phyloP scores from a whole-genome alignment of 2,329 filamentous ascomycete species.

The Penicillium sp. region DNA sequence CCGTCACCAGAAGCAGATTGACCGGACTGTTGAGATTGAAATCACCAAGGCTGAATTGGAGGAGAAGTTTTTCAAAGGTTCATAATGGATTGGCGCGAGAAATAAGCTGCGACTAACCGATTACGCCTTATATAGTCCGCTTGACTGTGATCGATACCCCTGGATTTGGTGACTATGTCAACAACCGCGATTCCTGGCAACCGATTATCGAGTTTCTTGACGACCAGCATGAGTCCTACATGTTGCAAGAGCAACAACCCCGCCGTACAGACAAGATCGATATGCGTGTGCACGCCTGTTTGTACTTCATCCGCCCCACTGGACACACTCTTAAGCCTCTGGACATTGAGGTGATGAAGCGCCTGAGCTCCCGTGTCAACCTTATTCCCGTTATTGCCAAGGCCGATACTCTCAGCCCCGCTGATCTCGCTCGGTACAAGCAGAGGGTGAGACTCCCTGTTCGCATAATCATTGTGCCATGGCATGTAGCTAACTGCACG shows the following conservation, averaged over 20 bases:
- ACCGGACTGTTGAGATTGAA: conserved; percentile 99
- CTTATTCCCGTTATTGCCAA: conserved; percentile 98
- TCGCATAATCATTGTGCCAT: background rate
- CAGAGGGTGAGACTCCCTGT: conserved; percentile 68
- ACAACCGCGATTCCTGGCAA: conserved; percentile 99
- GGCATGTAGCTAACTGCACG: conserved; percentile 1
- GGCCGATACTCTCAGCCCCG: conserved; percentile 94
- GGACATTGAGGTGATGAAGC: conserved; percentile 99
- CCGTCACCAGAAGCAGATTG: conserved; percentile 98
- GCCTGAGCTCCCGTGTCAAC: conserved; percentile 96
- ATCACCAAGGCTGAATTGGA: conserved; percentile 99
- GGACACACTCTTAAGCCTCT: conserved; percentile 98
- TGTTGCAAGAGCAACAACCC: conserved; percentile 99
- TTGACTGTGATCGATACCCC: conserved; percentile 98
- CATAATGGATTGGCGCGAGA: conserved; percentile 7
- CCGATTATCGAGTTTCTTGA: conserved; percentile 99
- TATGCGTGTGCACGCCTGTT: conserved; percentile 94
- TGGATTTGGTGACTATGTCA: conserved; percentile 99
- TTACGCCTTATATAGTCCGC: conserved; percentile 68
- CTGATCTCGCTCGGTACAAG: conserved; percentile 93
- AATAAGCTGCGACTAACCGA: conserved; percentile 22
- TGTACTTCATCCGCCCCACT: conserved; percentile 99
- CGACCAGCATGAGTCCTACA: conserved; percentile 99
- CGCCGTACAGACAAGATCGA: conserved; percentile 98
- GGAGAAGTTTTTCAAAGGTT: conserved; percentile 99